Evolutionary conservation across 1,139 yeast genomes (phyloP).

Genomic region (Hemisphaericaspora xylofermentans): DNA sequence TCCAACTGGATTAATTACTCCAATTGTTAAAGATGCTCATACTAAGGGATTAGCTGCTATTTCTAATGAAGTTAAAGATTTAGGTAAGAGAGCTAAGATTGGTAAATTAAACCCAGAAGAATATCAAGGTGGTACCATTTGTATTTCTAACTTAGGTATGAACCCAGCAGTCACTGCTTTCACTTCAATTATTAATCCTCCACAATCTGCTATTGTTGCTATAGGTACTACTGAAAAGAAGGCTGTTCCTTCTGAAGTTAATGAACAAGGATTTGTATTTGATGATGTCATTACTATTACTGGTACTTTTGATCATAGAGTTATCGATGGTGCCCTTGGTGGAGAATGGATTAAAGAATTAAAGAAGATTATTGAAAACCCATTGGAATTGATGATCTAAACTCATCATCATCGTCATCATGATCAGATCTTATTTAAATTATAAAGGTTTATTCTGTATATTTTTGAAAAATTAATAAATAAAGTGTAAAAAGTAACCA

Average conservation of each 20-base stretch:
- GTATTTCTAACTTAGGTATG: constrained; percentile 98
- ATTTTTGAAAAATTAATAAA: neutral
- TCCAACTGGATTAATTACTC: constrained; percentile 95
- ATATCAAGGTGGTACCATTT: constrained; percentile 98
- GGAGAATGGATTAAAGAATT: constrained; percentile 95
- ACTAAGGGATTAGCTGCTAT: constrained; percentile 80
- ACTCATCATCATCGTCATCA: neutral
- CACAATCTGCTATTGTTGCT: constrained; percentile 92
- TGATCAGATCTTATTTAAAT: too few relatives aligned
- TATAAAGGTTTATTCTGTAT: neutral
- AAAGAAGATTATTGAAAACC: constrained; percentile 91
- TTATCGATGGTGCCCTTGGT: constrained; percentile 95
- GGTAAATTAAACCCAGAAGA: constrained; percentile 93
- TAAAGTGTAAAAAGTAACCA: too few relatives aligned
- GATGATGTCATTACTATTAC: constrained; percentile 90
- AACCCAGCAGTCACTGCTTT: constrained; percentile 88
- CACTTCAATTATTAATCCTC: constrained; percentile 97
- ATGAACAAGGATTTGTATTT: constrained; percentile 88
- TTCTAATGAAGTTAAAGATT: constrained; percentile 82
- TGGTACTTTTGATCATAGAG: constrained; percentile 97
- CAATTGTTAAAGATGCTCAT: constrained; percentile 87
- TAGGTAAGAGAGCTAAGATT: constrained; percentile 94
- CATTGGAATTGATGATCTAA: constrained; percentile 86
- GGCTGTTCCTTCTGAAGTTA: constrained; percentile 88
- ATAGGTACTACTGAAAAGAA: constrained; percentile 90